These are phyloP conservation scores for Fusarium xylarioides DNA, from an alignment of 2,329 filamentous ascomycete species.

Conservation along the genomic window DNA sequence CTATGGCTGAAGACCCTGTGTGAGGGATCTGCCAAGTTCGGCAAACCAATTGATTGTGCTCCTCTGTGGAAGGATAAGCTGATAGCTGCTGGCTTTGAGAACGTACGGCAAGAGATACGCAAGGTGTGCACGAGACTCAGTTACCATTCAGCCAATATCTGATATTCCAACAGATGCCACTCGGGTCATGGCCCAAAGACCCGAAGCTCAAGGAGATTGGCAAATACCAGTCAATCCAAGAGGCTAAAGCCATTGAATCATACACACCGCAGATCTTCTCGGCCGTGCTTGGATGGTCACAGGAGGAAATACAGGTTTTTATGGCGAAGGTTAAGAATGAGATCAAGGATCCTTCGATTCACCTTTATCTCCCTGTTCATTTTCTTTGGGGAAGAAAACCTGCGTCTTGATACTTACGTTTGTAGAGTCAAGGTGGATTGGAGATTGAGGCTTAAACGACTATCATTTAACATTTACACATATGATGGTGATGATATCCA, in stretches of 20 bases:
- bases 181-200: neutral
- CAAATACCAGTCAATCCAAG: neutral
- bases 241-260: neutral
- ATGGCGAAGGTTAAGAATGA: neutral
- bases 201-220: neutral
- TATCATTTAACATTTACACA: neutral
- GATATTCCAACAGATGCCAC: neutral
- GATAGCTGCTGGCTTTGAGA: neutral
- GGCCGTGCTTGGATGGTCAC: neutral
- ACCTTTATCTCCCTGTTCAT: neutral
- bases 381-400: neutral
- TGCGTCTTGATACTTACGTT: rapidly evolving
- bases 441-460: rapidly evolving
- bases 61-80: neutral
- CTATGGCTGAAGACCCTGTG: neutral
- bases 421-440: neutral
- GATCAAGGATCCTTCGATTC: neutral
- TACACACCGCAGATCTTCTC: neutral
- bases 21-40: neutral
- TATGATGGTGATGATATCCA: neutral
- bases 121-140: neutral
- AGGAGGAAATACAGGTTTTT: neutral
- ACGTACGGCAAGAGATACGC: neutral
- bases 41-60: neutral
- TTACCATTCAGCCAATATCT: rapidly evolving